Base-by-base conservation (phyloP, 163 green algal genomes). In the Volvox carteri region DNA sequence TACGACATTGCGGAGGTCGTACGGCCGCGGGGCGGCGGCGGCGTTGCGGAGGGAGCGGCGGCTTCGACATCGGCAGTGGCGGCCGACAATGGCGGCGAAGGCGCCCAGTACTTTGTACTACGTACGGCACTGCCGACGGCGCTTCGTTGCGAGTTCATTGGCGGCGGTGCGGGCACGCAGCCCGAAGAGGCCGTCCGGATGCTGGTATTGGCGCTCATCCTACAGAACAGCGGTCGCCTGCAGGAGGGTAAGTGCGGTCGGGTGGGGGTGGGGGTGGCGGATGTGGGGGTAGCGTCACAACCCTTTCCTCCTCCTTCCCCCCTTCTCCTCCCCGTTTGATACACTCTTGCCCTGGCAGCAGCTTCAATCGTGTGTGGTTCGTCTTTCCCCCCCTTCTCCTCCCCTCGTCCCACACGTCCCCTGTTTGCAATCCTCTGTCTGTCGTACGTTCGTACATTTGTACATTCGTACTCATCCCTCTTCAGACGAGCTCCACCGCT, bases 61-160 rank as follows among this genome's bases (percentile, higher is more conserved):
- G 42, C 72, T 6, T 39, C 72, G 1, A 41, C 18, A 14, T 39
- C 18, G 41, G 72, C 72, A 44, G 52, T 23, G n/a, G 19, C 30
- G 6, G 11, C 76, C 33, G 18, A 6, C 16, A 21, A n/a, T 25
- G 39, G 33, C 25, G 78, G 48, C 25, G 75, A 70, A 30, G 75
- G 75, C n/a, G 19, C 30, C 42, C 75, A 84, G 75, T 77, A 78
- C 62, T 86, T 33, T 12, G 30, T 86, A 21, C 62, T 86, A n/a
- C 79, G 79, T 9, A 70, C 60, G n/a, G 79, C 21, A 30, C 79
- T 86, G 44, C 79, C 79, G 7, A 86, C 79, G 12, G 79, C 18
- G 42, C 62, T 86, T 46, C 42, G 79, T 6, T 46, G 33, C n/a
- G 62, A 86, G 79, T 78, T 86, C 54, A 30, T 52, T 1, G 62